These are phyloP conservation scores for Hypoxylon subgilvum DNA, from an alignment of 495 filamentous ascomycete species.

Conservation along the genomic window DNA sequence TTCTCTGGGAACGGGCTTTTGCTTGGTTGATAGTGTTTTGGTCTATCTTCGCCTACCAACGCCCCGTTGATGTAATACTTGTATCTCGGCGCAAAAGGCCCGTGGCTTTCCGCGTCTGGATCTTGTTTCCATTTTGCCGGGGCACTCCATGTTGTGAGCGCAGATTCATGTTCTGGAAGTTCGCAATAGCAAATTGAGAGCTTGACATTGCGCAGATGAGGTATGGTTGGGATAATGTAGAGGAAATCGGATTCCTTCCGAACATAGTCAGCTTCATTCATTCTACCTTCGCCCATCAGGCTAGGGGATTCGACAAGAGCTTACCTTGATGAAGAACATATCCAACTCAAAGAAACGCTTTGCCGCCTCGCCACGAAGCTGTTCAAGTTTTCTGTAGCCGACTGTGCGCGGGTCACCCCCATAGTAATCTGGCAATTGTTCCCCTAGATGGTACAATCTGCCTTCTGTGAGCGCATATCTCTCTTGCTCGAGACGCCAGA, in stretches of 20 bases:
- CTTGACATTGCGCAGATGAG: conserved; percentile 68
- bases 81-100: conserved; percentile 51
- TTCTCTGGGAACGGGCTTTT: conserved; percentile 54
- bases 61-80: conserved; percentile 57
- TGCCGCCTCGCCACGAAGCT: conserved; percentile 51
- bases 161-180: conserved; percentile 52
- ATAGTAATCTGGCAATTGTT: conserved; percentile 52
- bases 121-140: conserved; percentile 61
- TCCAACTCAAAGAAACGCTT: conserved; percentile 60
- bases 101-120: conserved; percentile 49
- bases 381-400: conserved; percentile 45
- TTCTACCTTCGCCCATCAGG: neutral
- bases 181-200: conserved; percentile 61
- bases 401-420: conserved; percentile 47
- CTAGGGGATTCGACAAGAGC: conserved; percentile 2
- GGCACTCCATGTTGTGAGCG: conserved; percentile 42
- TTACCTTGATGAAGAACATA: conserved; percentile 80
- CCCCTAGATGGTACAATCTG: conserved; percentile 51
- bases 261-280: conserved; percentile 36
- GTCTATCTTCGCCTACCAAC: conserved; percentile 50
- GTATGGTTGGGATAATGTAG: conserved; percentile 71
- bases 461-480: conserved; percentile 55
- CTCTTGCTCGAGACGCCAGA: conserved; percentile 58
- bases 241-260: conserved; percentile 73
- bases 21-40: conserved; percentile 44